Conservation (phyloP, 805 yeast genomes). For the Lipomyces lipofer region DNA sequence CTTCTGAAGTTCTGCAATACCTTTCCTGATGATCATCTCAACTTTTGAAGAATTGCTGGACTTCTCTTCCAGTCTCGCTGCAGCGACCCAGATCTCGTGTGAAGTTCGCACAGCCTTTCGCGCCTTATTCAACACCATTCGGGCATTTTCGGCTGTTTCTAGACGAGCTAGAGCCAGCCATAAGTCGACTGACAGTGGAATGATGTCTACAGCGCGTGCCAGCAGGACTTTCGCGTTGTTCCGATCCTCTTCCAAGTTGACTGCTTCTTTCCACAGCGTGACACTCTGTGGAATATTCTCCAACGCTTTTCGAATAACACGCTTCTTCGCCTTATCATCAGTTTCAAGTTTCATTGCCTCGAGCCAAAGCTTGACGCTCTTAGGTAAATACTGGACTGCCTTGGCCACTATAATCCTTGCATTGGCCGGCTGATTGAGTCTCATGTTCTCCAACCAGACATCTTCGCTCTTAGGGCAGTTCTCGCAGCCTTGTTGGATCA, state of each 20-base stretch:
- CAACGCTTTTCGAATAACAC: slow-evolving; percentile 69
- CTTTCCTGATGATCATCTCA: slow-evolving; percentile 51
- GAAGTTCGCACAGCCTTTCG: slow-evolving; percentile 53
- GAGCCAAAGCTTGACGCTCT: slow-evolving; percentile 68
- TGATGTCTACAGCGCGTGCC: slow-evolving; percentile 63
- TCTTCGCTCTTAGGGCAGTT: slow-evolving; percentile 66
- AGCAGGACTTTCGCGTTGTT: slow-evolving; percentile 56
- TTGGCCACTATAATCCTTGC: slow-evolving; percentile 63
- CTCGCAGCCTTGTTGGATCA: slow-evolving; percentile 74
- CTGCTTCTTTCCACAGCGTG: slow-evolving; percentile 67
- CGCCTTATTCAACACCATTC: slow-evolving; percentile 58
- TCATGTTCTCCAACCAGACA: slow-evolving; percentile 79
- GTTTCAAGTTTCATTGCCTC: slow-evolving; percentile 67
- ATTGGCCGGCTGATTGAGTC: slow-evolving; percentile 54
- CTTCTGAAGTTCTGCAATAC: slow-evolving; percentile 46
- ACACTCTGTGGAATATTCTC: slow-evolving; percentile 60
- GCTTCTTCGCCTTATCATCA: slow-evolving; percentile 53
- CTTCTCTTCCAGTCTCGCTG: slow-evolving; percentile 66
- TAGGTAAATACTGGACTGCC: slow-evolving; percentile 59
- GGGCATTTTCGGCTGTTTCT: slow-evolving; percentile 50
- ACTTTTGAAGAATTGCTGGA: slow-evolving; percentile 46
- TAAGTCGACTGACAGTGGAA: slow-evolving; percentile 63
- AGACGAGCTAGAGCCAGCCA: slow-evolving; percentile 62
- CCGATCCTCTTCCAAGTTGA: slow-evolving; percentile 57
- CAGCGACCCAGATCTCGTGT: slow-evolving; percentile 65